A percentile compares a stretch with the other conserved stretches of the same genome.
phyloP scores from a whole-genome alignment of 2,329 filamentous ascomycete genomes.

The Monosporascus sp. region DNA sequence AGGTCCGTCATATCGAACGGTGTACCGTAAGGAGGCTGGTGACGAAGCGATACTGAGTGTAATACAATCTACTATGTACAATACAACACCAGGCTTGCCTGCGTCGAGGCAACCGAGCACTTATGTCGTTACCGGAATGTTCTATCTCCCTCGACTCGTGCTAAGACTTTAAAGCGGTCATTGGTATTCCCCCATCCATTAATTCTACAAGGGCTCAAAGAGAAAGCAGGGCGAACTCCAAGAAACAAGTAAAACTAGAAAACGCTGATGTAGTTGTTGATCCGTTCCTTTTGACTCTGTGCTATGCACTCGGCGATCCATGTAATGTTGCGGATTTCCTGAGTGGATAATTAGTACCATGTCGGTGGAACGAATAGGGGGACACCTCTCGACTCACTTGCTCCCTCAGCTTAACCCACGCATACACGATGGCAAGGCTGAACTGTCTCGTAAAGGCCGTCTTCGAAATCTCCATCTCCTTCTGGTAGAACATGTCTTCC shows the following conservation, averaged over 20 bases:
- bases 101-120: constrained; percentile 2
- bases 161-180: constrained; percentile 13
- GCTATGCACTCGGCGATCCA: constrained; percentile 99
- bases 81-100: constrained; percentile 20
- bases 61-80: constrained; percentile 33
- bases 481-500: constrained; percentile 98
- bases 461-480: constrained; percentile 99
- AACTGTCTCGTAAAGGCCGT: constrained; percentile 93
- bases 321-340: constrained; percentile 99
- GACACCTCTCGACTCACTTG: constrained; percentile 62
- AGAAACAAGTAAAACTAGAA: constrained; percentile 52
- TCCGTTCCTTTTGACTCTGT: constrained; percentile 98
- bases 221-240: constrained; percentile 4
- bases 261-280: constrained; percentile 97
- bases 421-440: constrained; percentile 89
- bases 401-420: constrained; percentile 95
- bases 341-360: constrained; percentile 18
- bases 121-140: not conserved
- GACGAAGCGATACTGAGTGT: constrained; percentile 23
- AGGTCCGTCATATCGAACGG: not conserved
- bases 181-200: constrained; percentile 31
- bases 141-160: not conserved
- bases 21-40: constrained; percentile 15
- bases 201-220: constrained; percentile 38
- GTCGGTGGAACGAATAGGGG: not conserved